Base-by-base conservation (phyloP, 305 asterid species). In the Rubia balearica region DNA sequence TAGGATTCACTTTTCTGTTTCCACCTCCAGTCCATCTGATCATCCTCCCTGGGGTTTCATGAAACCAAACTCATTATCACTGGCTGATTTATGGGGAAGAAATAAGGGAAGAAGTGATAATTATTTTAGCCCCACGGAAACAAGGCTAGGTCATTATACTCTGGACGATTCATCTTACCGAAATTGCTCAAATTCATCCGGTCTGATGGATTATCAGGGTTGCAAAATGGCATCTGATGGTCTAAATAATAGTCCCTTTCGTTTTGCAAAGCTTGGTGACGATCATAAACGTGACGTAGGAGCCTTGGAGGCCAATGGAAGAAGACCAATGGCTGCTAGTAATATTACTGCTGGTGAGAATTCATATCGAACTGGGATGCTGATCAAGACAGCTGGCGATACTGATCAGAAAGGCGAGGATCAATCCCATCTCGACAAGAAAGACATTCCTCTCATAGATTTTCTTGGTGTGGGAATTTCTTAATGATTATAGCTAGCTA, bases 381-480 rank as follows among this genome's bases (percentile, higher is more conserved):
- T 77, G 17, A 62, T 75, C 65, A 81, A 68, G 82, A 70, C 59
- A 48, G 81, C 12, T 12, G 66, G 55, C 12, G 81, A 76, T 14
- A 80, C 76, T 48, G 57, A 73, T 27, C 67, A 71, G 7, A 59
- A 74, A 16, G 48, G 71, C 6, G 89, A 77, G 46, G 85, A 51
- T 51, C 24, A 80, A 72, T 38, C 85, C 45, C 22, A 51, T 51
- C 57, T 40, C 21, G 79, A 75, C 55, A 84, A 79, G 81, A 83
- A 84, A 41, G 88, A 82, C 66, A 83, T 85, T 65, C 91, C 93
- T 49, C 90, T 90, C 84, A 92, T 90, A 56, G 98, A 92, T 81
- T 92, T 92, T 85, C 98, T 92, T 81, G 98, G 98, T 38, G 97
- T 92, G 56, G 98, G 98, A 43, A 83, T 80, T 46, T 83, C 96